Conservation (phyloP, 2,329 filamentous ascomycete species). For the Xylaria sp. region DNA sequence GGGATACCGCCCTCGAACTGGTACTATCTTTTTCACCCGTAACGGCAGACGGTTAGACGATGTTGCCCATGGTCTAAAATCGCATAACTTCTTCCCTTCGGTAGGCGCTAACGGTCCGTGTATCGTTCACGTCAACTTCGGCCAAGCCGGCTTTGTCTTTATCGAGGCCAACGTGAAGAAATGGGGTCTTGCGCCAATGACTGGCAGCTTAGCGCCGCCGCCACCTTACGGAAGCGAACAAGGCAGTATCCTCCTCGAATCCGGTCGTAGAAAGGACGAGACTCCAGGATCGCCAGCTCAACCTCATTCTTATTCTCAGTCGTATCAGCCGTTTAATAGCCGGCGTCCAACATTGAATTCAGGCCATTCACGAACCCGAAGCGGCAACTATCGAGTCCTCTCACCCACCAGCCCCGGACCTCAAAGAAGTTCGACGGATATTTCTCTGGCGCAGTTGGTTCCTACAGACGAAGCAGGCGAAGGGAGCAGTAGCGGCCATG, state of each 20-base stretch:
- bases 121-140: conserved; percentile 92
- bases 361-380: conserved; percentile 69
- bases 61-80: conserved; percentile 84
- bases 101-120: conserved; percentile 94
- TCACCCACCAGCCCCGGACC: conserved; percentile 83
- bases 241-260: conserved; percentile 89
- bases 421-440: conserved; percentile 86
- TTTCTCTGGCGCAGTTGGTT: conserved; percentile 82
- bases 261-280: conserved; percentile 61
- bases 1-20: conserved; percentile 88
- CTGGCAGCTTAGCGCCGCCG: conserved; percentile 86
- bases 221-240: conserved; percentile 96
- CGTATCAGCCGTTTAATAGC: conserved; percentile 39
- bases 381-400: conserved; percentile 70
- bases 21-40: conserved; percentile 94
- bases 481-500: conserved; percentile 44
- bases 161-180: conserved; percentile 99
- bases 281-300: conserved; percentile 41
- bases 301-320: conserved; percentile 42
- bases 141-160: conserved; percentile 96
- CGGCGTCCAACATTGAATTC: conserved; percentile 43
- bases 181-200: conserved; percentile 95
- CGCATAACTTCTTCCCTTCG: conserved; percentile 95
- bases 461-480: conserved; percentile 68
- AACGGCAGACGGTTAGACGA: conserved; percentile 98